phyloP scores from a whole-genome alignment of 208 protist species.

The Trypanosoma scelopori region DNA sequence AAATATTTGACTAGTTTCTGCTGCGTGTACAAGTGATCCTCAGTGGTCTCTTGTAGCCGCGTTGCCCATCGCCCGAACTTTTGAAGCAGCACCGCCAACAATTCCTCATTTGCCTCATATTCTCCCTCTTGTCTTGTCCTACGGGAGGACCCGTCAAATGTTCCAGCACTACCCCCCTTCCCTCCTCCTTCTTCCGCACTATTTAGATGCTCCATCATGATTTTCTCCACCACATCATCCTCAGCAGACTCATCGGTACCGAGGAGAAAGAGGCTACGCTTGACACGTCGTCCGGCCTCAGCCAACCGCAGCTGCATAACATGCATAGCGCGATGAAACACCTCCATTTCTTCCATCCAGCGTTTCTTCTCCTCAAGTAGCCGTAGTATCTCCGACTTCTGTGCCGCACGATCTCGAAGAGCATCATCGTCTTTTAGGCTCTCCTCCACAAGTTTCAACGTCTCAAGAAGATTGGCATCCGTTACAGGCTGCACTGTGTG shows the following conservation, averaged over 20 bases:
- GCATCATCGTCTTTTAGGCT: constrained; percentile 34
- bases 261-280: constrained; percentile 65
- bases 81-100: constrained; percentile 70
- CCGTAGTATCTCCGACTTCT: constrained; percentile 35
- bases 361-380: constrained; percentile 33
- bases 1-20: constrained; percentile 85
- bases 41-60: constrained; percentile 68
- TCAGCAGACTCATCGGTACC: constrained; percentile 72
- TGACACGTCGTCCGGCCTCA: constrained; percentile 53
- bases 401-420: constrained; percentile 30
- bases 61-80: constrained; percentile 83
- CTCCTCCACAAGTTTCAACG: constrained; percentile 42
- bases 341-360: constrained; percentile 48
- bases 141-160: no score
- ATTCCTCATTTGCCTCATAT: constrained; percentile 56
- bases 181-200: not conserved
- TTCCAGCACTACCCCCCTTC: not conserved
- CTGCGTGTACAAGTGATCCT: constrained; percentile 84
- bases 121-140: not conserved
- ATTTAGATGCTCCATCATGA: constrained; percentile 28
- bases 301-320: constrained; percentile 62
- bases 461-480: constrained; percentile 56
- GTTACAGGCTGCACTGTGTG: constrained; percentile 26
- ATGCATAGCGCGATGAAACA: constrained; percentile 60
- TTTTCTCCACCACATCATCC: constrained; percentile 70